A percentile compares a stretch with the other conserved stretches of the same genome.
Evolutionary conservation across 208 protist species (phyloP).

Genomic region (Crithidia expoeki): DNA sequence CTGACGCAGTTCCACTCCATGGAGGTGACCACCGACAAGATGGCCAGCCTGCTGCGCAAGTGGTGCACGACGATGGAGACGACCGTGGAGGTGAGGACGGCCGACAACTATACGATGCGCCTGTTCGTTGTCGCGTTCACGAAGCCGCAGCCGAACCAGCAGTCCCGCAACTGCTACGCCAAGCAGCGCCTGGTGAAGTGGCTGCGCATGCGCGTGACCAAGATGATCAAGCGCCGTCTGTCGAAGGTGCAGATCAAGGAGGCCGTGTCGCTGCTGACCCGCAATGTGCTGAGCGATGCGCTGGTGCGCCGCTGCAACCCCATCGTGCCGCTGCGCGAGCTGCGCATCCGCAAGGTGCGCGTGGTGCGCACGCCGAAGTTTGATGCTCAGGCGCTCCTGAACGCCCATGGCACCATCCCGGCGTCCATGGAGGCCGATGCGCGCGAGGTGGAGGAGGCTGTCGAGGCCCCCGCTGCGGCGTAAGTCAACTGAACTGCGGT

Average conservation of each 20-base stretch:
- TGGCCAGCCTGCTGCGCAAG: slow-evolving; percentile 97
- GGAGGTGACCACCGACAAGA: slow-evolving; percentile 98
- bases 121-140: slow-evolving; percentile 99
- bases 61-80: slow-evolving; percentile 99
- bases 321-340: slow-evolving; percentile 98
- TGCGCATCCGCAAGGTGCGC: slow-evolving; percentile 98
- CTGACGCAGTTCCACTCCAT: slow-evolving; percentile 99
- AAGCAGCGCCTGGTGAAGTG: slow-evolving; percentile 94
- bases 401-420: slow-evolving; percentile 91
- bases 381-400: slow-evolving; percentile 92
- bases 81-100: slow-evolving; percentile 95
- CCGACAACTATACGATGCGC: slow-evolving; percentile 97
- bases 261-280: slow-evolving; percentile 95
- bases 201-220: slow-evolving; percentile 96
- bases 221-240: slow-evolving; percentile 94
- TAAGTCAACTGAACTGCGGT: slow-evolving; percentile 16
- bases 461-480: slow-evolving; percentile 53
- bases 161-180: slow-evolving; percentile 98
- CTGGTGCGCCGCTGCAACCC: slow-evolving; percentile 94
- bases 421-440: slow-evolving; percentile 77
- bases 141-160: slow-evolving; percentile 92
- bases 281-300: slow-evolving; percentile 94
- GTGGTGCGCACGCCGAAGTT: slow-evolving; percentile 97
- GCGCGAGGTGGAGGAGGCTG: slow-evolving; percentile 77
- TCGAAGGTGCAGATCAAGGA: slow-evolving; percentile 91